These are phyloP conservation scores for Pyrenochaeta sp. DNA, from an alignment of 2,329 filamentous ascomycete species.

Conservation along the genomic window DNA sequence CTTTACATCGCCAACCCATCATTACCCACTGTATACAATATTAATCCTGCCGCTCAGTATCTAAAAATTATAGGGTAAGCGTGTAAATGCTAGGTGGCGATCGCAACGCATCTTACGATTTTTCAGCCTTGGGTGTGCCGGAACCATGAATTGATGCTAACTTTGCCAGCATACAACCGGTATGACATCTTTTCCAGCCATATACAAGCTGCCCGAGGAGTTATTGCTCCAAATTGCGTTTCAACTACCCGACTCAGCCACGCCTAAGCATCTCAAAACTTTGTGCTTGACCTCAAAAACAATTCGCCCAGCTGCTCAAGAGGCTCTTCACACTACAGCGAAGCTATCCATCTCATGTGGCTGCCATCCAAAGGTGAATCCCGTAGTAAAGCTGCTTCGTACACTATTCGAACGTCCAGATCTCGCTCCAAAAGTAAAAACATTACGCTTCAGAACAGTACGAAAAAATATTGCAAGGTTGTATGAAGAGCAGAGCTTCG, in stretches of 20 bases:
- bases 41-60: background rate
- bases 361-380: constrained; percentile 26
- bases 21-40: too few relatives aligned
- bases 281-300: constrained; percentile 26
- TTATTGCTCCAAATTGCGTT: constrained; percentile 26
- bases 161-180: background rate
- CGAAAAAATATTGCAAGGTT: constrained; percentile 22
- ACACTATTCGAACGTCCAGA: constrained; percentile 31
- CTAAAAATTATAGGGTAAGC: background rate
- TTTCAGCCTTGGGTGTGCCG: background rate
- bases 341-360: constrained; percentile 21
- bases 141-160: background rate
- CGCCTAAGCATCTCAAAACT: constrained; percentile 20
- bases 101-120: background rate
- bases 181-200: constrained; percentile 4
- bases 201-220: constrained; percentile 29
- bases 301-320: constrained; percentile 25
- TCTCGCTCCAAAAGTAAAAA: constrained; percentile 27
- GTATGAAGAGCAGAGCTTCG: constrained; percentile 21
- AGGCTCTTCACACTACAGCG: constrained; percentile 23
- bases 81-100: background rate
- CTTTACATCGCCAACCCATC: too few relatives aligned
- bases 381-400: constrained; percentile 27
- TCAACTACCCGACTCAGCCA: constrained; percentile 19
- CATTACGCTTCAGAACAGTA: constrained; percentile 23